phyloP scores from a whole-genome alignment of 495 filamentous ascomycete species.

The Aspergillus diversus region DNA sequence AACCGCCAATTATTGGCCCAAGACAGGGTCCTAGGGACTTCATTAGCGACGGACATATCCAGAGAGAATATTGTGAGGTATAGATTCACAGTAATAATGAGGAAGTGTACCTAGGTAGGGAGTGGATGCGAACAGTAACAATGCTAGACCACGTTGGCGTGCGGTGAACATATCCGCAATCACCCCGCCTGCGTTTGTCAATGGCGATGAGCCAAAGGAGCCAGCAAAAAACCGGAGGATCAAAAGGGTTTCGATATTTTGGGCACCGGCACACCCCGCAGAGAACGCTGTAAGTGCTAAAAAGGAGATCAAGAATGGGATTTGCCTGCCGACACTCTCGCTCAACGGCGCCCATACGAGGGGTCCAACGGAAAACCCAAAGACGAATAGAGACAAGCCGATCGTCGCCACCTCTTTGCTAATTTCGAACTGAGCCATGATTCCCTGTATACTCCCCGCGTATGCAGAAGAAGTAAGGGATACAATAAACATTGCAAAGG shows the following conservation, averaged over 20 bases:
- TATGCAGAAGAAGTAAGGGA: slow-evolving; percentile 47
- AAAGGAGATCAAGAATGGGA: slow-evolving; percentile 37
- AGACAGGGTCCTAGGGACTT: slow-evolving; percentile 49
- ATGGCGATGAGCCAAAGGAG: slow-evolving; percentile 65
- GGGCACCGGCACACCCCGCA: slow-evolving; percentile 57
- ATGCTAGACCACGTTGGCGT: slow-evolving; percentile 59
- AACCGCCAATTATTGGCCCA: slow-evolving; percentile 57
- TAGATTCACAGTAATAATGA: no score
- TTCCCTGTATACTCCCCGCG: slow-evolving; percentile 35
- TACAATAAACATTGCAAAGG: not conserved
- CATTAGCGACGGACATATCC: not conserved
- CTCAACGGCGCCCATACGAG: slow-evolving; percentile 35
- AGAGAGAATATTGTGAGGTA: no score
- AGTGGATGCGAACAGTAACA: slow-evolving; percentile 59
- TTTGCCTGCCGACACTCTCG: slow-evolving; percentile 52
- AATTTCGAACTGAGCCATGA: slow-evolving; percentile 45
- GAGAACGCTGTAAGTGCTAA: slow-evolving; percentile 56
- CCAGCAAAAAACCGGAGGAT: slow-evolving; percentile 73
- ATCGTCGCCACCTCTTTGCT: slow-evolving; percentile 44
- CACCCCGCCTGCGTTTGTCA: slow-evolving; percentile 68
- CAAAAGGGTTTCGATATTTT: slow-evolving; percentile 57
- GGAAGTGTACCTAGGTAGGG: slow-evolving; percentile 65
- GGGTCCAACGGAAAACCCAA: slow-evolving; percentile 52
- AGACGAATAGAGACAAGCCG: slow-evolving; percentile 51
- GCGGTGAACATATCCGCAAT: slow-evolving; percentile 72